These are phyloP conservation scores for Exophiala spinifera DNA, from an alignment of 2,329 filamentous ascomycete genomes.

Conservation along the genomic window DNA sequence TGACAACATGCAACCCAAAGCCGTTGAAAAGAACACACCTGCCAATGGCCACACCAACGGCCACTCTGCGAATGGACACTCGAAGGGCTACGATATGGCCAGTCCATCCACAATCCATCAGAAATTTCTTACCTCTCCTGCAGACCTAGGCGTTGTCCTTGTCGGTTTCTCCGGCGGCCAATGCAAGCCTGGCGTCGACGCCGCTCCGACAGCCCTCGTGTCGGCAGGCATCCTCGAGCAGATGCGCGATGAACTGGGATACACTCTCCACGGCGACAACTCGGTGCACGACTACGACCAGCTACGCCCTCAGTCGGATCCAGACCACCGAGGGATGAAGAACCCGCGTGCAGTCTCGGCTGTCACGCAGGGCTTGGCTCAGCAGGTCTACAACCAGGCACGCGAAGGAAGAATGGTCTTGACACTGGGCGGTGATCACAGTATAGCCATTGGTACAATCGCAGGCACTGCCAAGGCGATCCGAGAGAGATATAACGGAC, in stretches of 20 bases:
- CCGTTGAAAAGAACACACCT: slow-evolving; percentile 17
- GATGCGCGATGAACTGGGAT: slow-evolving; percentile 79
- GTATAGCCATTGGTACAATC: slow-evolving; percentile 91
- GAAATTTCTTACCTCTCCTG: slow-evolving; percentile 75
- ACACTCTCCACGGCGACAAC: slow-evolving; percentile 80
- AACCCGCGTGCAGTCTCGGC: slow-evolving; percentile 81
- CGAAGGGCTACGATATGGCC: slow-evolving; percentile 43
- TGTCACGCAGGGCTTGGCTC: slow-evolving; percentile 74
- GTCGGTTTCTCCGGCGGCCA: slow-evolving; percentile 96
- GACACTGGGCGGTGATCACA: slow-evolving; percentile 93
- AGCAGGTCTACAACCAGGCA: slow-evolving; percentile 85
- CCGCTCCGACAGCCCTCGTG: slow-evolving; percentile 83
- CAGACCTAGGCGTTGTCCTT: slow-evolving; percentile 85
- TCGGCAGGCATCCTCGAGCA: slow-evolving; percentile 81
- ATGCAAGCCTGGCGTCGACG: slow-evolving; percentile 90
- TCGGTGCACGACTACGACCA: slow-evolving; percentile 78
- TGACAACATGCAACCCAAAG: slow-evolving; percentile 13
- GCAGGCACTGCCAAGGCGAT: slow-evolving; percentile 82
- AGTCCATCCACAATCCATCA: slow-evolving; percentile 57
- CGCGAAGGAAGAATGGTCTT: slow-evolving; percentile 79
- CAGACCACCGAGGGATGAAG: slow-evolving; percentile 79
- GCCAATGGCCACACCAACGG: slow-evolving; percentile 14
- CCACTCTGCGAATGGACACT: slow-evolving; percentile 10
- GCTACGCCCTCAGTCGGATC: slow-evolving; percentile 41
- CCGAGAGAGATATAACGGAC: slow-evolving; percentile 69